phyloP scores from a whole-genome alignment of 768 basidiomycete genomes.

The Kwoniella mangroviensis region DNA sequence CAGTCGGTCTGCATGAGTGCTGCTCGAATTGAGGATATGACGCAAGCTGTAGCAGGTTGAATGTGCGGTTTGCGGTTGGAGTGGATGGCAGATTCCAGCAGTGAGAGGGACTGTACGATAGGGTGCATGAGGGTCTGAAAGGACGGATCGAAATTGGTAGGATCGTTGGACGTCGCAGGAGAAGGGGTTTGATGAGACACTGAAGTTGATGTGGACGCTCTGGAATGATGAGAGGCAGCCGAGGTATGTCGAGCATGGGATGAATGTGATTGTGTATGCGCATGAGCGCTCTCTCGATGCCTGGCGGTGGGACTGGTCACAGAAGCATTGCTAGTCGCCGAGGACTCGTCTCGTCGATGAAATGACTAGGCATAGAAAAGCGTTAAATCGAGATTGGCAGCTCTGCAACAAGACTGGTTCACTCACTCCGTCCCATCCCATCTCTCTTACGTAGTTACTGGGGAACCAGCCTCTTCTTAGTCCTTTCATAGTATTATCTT shows the following conservation, averaged over 20 bases:
- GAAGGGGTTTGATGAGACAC: constrained; percentile 14
- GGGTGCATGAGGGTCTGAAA: constrained; percentile 81
- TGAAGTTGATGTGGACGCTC: constrained; percentile 24
- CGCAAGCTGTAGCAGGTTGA: constrained; percentile 89
- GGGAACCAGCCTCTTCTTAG: constrained; percentile 91
- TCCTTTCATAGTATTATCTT: constrained; percentile 30
- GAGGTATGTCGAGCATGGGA: constrained; percentile 31
- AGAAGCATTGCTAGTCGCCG: constrained; percentile 6
- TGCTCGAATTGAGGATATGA: constrained; percentile 89
- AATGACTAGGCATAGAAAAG: not conserved
- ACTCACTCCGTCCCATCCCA: constrained; percentile 39
- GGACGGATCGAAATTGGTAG: constrained; percentile 64
- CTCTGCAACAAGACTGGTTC: too few species aligned
- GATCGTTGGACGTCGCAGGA: constrained; percentile 60
- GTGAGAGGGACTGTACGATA: constrained; percentile 78
- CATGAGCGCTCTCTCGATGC: not conserved
- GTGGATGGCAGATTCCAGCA: constrained; percentile 82
- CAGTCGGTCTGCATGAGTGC: constrained; percentile 83
- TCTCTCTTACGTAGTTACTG: constrained; percentile 74
- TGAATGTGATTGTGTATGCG: not conserved
- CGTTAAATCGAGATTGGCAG: not conserved
- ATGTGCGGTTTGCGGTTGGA: constrained; percentile 80
- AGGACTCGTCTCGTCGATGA: constrained; percentile 16
- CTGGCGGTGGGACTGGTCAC: constrained; percentile 20
- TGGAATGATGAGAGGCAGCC: constrained; percentile 33